phyloP scores from a whole-genome alignment of 140 eudicot genomes.

The Anethum foeniculum region DNA sequence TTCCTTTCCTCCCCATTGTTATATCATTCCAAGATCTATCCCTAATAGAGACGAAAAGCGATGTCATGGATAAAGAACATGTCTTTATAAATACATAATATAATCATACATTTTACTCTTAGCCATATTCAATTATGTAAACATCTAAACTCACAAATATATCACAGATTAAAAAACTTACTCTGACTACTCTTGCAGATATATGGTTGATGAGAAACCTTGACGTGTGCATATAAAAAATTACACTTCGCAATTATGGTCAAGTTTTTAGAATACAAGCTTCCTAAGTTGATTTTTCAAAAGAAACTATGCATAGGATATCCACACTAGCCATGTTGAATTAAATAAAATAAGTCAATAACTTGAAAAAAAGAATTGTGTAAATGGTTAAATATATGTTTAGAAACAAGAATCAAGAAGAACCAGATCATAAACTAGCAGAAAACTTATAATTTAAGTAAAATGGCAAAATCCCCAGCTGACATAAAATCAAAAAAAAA shows the following conservation, averaged over 20 bases:
- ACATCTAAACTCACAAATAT: neutral
- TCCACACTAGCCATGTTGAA: neutral
- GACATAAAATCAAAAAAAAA: constrained; percentile 18
- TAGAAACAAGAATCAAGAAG: neutral
- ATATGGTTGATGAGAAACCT: neutral
- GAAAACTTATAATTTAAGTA: neutral
- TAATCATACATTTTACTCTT: neutral
- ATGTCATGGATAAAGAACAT: neutral
- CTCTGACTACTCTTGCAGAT: neutral
- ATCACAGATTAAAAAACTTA: neutral
- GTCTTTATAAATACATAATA: neutral
- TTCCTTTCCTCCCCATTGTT: constrained; percentile 63
- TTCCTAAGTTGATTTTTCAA: neutral
- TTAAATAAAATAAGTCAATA: neutral
- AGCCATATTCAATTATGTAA: neutral
- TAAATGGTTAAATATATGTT: neutral
- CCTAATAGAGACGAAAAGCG: constrained; percentile 10
- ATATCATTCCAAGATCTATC: constrained; percentile 26
- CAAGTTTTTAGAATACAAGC: neutral
- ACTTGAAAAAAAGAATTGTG: neutral
- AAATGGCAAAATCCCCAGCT: constrained; percentile 9
- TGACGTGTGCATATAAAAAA: neutral
- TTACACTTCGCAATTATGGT: neutral
- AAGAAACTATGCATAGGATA: neutral
- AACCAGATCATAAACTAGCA: constrained; percentile 4